Evolutionary conservation across 1,284 basidiomycete species (phyloP), one percentile per base, ranked within the genome.

Genomic region (Xerocomus amazonicus): DNA sequence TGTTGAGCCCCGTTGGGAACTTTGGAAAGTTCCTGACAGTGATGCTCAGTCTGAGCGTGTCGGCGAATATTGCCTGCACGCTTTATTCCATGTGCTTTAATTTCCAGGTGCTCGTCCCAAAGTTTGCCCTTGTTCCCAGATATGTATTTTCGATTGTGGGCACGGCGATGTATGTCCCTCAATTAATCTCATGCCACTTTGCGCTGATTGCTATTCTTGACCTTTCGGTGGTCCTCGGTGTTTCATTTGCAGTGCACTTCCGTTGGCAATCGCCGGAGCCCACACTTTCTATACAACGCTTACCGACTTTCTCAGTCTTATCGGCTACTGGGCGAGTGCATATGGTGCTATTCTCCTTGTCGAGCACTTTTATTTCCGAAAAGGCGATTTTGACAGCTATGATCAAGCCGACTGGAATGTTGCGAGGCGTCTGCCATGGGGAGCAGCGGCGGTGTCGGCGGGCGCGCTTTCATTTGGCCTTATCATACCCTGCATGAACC

Each of bases 1-100:
- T 95, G 76, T 76, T 92, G 1, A 72, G 72, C 7, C 86, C 87
- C 1, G 73, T 74, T 0, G 80, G 80, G 23, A 81, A 83, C 34
- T 94, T 94, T 62, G 90, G 91, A 3, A 87, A 90, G 62, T 92
- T 97, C 72, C 74, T 96, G 48, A 90, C 88, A 12, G 89, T 95
- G n/a, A 70, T 89, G 45, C 73, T 93, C 49, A 86, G 85, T 45
- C 72, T 95, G 27, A 90, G 85, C 48, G 87, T 92, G 29, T 81
- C 83, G 3, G 90, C 83, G 3, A 97, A 96, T 71, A 89, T 92
- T 50, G 87, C 90, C 5, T 81, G 84, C 5, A 90, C 85, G 10
- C 83, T 92, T 57, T 95, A 96, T 67, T 89, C 85, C 40, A 81
- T 90, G 52, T 84, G 87, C n/a, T 75, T 95, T 51, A 87, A 82